A percentile compares a stretch with the other conserved stretches of the same genome.
Evolutionary conservation across 2,329 filamentous ascomycete species (phyloP).

Genomic region (Teratosphaeria viscida): DNA sequence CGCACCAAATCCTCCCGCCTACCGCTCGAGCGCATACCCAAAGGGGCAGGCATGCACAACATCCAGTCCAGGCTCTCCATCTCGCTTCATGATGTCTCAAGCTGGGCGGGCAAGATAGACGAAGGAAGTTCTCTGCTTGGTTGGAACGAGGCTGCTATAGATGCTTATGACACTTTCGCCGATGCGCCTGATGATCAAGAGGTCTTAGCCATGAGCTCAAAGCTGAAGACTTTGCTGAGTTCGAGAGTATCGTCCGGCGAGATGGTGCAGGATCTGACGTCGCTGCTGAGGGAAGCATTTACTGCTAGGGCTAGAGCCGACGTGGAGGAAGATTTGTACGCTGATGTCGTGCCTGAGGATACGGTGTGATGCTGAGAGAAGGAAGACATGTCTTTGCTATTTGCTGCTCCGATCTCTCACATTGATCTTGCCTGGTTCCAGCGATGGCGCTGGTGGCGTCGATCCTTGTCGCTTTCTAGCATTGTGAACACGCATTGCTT

Average conservation of each 20-base stretch:
- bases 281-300: conserved; percentile 3
- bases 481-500: neutral
- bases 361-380: neutral
- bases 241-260: conserved; percentile 12
- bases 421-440: conserved; percentile 1
- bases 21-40: conserved; percentile 29
- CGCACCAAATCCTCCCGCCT: conserved; percentile 28
- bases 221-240: conserved; percentile 10
- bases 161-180: conserved; percentile 7
- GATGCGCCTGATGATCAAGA: conserved; percentile 2
- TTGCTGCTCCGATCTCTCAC: neutral
- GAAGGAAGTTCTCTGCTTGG: conserved; percentile 10
- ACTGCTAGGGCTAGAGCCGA: neutral
- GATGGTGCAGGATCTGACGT: conserved; percentile 14
- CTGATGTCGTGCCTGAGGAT: neutral
- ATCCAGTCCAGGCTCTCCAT: conserved; percentile 2
- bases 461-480: neutral
- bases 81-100: conserved; percentile 2
- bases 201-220: conserved; percentile 6
- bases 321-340: neutral
- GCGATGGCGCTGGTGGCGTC: conserved; percentile 5
- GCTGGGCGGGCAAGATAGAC: conserved; percentile 7
- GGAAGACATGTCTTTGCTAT: neutral
- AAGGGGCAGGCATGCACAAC: conserved; percentile 14
- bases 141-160: conserved; percentile 17